A percentile compares a stretch with the other conserved stretches of the same genome.
phyloP scores from a whole-genome alignment of 352 stramenopile genomes.

The Globisporangium camurandrum region DNA sequence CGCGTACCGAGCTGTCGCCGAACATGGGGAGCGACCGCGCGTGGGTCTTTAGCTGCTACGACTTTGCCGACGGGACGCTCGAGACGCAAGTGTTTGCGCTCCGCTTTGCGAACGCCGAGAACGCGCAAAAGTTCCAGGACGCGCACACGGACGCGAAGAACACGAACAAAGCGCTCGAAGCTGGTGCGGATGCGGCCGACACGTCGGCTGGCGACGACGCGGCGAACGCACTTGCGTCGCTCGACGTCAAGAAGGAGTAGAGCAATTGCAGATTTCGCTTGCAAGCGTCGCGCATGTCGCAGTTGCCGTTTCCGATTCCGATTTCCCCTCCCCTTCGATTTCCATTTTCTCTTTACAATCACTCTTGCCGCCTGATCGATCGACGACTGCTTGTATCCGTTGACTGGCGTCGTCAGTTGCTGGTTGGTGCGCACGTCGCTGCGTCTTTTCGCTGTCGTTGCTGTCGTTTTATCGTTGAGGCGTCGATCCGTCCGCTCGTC shows the following conservation, averaged over 20 bases:
- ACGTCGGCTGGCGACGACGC: slow-evolving; percentile 90
- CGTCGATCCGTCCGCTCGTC: too few relatives aligned
- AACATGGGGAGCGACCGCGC: slow-evolving; percentile 95
- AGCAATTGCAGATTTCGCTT: too few relatives aligned
- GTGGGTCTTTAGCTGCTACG: slow-evolving; percentile 98
- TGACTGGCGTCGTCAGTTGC: too few relatives aligned
- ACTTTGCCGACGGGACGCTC: slow-evolving; percentile 94
- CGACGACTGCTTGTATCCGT: too few relatives aligned
- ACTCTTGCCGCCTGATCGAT: too few relatives aligned
- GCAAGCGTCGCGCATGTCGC: too few relatives aligned
- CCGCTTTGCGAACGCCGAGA: slow-evolving; percentile 94
- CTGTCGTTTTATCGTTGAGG: too few relatives aligned
- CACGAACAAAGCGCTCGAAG: slow-evolving; percentile 92
- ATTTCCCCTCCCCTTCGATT: too few relatives aligned
- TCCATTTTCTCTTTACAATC: too few relatives aligned
- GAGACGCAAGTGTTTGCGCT: slow-evolving; percentile 87
- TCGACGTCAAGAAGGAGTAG: slow-evolving; percentile 91
- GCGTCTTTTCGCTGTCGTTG: too few relatives aligned
- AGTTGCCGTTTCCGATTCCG: too few relatives aligned
- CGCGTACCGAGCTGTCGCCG: slow-evolving; percentile 91
- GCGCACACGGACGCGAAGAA: slow-evolving; percentile 91
- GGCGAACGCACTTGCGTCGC: slow-evolving; percentile 84
- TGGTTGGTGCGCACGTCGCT: too few relatives aligned
- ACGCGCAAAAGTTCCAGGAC: slow-evolving; percentile 96
- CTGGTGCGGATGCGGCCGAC: slow-evolving; percentile 88